phyloP scores from a whole-genome alignment of 2,329 filamentous ascomycete species.

The Neofusicoccum sp. region DNA sequence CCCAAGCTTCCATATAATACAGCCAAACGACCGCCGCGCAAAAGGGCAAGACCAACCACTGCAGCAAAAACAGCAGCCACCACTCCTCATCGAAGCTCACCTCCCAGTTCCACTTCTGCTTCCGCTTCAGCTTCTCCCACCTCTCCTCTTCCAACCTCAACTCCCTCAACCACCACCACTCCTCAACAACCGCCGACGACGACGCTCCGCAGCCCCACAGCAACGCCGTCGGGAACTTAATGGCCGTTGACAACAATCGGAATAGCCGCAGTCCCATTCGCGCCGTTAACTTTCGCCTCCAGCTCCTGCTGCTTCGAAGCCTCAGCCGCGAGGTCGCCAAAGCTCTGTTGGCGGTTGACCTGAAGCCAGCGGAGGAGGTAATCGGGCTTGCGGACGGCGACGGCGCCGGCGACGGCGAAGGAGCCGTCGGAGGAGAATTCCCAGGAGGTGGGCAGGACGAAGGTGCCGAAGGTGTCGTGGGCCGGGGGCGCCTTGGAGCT shows the following conservation, averaged over 20 bases:
- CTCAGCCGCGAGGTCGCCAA: constrained; percentile 6
- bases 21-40: neutral
- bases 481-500: constrained; percentile 2
- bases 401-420: neutral
- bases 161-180: constrained; percentile 7
- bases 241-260: constrained; percentile 12
- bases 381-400: constrained; percentile 13
- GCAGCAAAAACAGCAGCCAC: neutral
- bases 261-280: neutral
- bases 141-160: neutral
- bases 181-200: neutral
- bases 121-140: neutral
- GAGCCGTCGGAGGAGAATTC: constrained; percentile 8
- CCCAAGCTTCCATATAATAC: constrained; percentile 8
- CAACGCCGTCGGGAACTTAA: neutral
- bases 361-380: constrained; percentile 19
- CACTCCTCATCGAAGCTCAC: neutral
- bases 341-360: constrained; percentile 18
- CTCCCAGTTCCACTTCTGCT: neutral
- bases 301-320: neutral
- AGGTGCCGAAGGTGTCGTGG: constrained; percentile 15
- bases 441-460: constrained; percentile 9
- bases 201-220: too few species aligned
- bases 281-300: constrained; percentile 7
- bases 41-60: neutral